A percentile compares a stretch with the other conserved stretches of the same genome.
These are phyloP conservation scores for Metschnikowia vanudenii DNA, from an alignment of 805 yeast species.

Conservation along the genomic window DNA sequence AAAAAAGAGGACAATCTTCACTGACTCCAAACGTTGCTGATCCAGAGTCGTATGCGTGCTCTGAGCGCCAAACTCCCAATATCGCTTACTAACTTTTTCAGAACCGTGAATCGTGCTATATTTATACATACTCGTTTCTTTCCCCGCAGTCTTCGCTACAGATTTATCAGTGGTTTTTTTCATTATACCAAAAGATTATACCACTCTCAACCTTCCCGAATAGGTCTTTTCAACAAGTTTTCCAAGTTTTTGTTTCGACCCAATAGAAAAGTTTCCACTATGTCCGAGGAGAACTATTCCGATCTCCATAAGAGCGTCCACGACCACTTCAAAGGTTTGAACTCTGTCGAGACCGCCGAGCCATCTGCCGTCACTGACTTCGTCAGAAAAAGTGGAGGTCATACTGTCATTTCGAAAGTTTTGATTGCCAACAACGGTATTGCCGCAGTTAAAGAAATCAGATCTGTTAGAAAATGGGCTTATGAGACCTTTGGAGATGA, in stretches of 20 bases:
- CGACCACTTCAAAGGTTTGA: constrained; percentile 76
- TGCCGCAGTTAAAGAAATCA: constrained; percentile 97
- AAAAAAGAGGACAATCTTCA: background rate
- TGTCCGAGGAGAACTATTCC: constrained; percentile 19
- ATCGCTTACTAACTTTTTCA: constrained; percentile 8
- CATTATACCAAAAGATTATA: constrained; percentile 1
- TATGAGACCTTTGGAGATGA: constrained; percentile 98
- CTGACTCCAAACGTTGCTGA: background rate
- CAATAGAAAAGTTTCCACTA: constrained; percentile 7
- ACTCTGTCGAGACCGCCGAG: constrained; percentile 73
- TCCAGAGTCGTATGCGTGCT: constrained; percentile 10
- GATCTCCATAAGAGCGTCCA: constrained; percentile 46
- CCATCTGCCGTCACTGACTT: constrained; percentile 80
- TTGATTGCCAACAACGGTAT: constrained; percentile 98
- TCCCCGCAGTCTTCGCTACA: constrained; percentile 8
- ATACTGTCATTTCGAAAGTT: constrained; percentile 85
- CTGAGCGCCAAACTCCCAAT: constrained; percentile 4
- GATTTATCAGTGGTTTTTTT: constrained; percentile 3
- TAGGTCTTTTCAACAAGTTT: background rate
- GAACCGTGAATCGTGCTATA: constrained; percentile 12
- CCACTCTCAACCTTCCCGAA: constrained; percentile 2
- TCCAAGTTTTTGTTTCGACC: constrained; percentile 1
- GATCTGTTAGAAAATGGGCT: constrained; percentile 98
- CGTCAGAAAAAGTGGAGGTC: constrained; percentile 85
- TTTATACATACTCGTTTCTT: constrained; percentile 7